phyloP scores from a whole-genome alignment of 2,329 filamentous ascomycete species.

The Aspergillus sp. region DNA sequence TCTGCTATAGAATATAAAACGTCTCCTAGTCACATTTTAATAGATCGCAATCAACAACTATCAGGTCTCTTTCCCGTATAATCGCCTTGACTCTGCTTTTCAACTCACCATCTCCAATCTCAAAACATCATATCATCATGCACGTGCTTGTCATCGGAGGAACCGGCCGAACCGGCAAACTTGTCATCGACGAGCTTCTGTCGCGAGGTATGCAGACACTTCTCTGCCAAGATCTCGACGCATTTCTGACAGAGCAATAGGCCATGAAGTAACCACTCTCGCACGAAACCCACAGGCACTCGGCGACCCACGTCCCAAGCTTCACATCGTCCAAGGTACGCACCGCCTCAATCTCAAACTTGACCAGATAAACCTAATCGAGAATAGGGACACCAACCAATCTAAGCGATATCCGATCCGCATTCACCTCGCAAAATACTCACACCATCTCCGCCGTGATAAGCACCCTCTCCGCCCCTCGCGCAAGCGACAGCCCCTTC shows the following conservation, averaged over 20 bases:
- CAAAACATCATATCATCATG: slow-evolving; percentile 13
- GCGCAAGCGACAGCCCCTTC: slow-evolving; percentile 55
- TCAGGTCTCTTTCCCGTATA: too few relatives aligned
- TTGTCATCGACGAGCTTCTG: slow-evolving; percentile 47
- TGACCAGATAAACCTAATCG: neutral
- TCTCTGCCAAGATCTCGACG: neutral
- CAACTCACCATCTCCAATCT: neutral
- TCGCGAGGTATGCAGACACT: slow-evolving; percentile 32
- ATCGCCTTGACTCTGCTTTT: too few relatives aligned
- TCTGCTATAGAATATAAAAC: neutral
- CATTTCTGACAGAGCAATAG: neutral
- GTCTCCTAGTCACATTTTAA: too few relatives aligned
- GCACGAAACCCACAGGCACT: neutral
- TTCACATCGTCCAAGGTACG: neutral
- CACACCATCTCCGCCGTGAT: slow-evolving; percentile 45
- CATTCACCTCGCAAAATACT: slow-evolving; percentile 20
- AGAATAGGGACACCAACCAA: neutral
- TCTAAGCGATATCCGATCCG: slow-evolving; percentile 3
- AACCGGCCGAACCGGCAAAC: slow-evolving; percentile 50
- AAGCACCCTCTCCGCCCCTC: slow-evolving; percentile 55
- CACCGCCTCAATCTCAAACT: neutral
- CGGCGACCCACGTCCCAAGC: neutral
- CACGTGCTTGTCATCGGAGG: slow-evolving; percentile 49
- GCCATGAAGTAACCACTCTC: neutral
- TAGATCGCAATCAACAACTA: neutral